Conservation (phyloP, 2,329 filamentous ascomycete species). For the Aureobasidium musti region DNA sequence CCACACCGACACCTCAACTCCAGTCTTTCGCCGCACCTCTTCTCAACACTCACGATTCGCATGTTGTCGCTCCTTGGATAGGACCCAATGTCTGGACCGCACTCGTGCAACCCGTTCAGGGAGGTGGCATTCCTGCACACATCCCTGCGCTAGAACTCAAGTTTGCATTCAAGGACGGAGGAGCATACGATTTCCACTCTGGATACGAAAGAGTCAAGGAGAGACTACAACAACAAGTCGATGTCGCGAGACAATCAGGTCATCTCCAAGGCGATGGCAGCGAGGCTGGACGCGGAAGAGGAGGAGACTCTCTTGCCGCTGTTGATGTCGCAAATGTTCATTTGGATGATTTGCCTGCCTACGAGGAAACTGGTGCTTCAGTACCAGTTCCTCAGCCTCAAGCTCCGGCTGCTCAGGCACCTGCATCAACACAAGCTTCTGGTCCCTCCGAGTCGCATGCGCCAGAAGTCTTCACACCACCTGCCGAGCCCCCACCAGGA, state of each 20-base stretch:
- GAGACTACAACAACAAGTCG: conserved; percentile 75
- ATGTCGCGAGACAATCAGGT: conserved; percentile 69
- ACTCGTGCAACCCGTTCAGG: conserved; percentile 74
- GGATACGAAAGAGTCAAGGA: conserved; percentile 84
- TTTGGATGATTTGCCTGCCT: conserved; percentile 84
- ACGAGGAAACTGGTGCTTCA: conserved; percentile 61
- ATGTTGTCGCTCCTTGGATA: conserved; percentile 86
- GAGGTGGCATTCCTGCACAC: conserved; percentile 76
- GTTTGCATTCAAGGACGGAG: conserved; percentile 89
- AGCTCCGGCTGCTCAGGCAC: conserved; percentile 38
- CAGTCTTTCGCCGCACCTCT: conserved; percentile 89
- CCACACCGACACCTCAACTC: conserved; percentile 65
- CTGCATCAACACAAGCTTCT: background rate
- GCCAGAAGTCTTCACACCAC: conserved; percentile 51
- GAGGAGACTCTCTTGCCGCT: conserved; percentile 47
- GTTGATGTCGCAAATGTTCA: conserved; percentile 67
- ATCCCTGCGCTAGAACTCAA: conserved; percentile 75
- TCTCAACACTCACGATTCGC: conserved; percentile 82
- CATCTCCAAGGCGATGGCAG: conserved; percentile 47
- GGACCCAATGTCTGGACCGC: conserved; percentile 89
- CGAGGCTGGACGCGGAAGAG: conserved; percentile 41
- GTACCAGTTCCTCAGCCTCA: conserved; percentile 34
- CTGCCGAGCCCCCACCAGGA: conserved; percentile 77
- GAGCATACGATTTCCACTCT: conserved; percentile 87
- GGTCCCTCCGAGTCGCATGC: conserved; percentile 16